Evolutionary conservation across 495 filamentous ascomycete genomes (phyloP), one percentile per base, ranked within the genome.

Genomic region (Aspergillus kassunensis): DNA sequence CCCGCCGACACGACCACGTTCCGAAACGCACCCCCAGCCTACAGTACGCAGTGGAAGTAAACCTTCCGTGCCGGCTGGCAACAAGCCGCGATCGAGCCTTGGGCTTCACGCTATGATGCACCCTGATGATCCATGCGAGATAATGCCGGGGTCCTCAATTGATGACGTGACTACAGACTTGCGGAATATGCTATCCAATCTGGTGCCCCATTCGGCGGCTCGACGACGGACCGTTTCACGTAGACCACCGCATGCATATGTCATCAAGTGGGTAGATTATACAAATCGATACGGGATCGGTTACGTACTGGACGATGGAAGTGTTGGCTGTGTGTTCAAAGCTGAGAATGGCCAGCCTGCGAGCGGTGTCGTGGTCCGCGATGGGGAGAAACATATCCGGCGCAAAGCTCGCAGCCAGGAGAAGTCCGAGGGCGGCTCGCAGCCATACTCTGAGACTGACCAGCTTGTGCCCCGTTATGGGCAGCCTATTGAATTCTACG

Each of bases 251-350:
- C 73, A 76, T 41, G 55, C 71, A 16, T 76, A 76, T 59, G 87
- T 95, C 19, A 85, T 90, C 19, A 93, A 92, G 63, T 95, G 90
- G 90, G 90, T 95, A n/a, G 90, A 95, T 59, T 95, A 93, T 58
- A 90, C 89, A 21, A 93, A 93, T 66, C 89, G 89, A 57, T 91
- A 90, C 59, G 90, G 90, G 1, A 77, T 92, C 33, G 90, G 89
- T 4, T 95, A 95, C 55, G 88, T 91, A 33, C 68, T 95, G 27
- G 89, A 86, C 42, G 88, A 93, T 61, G 89, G 90, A 9, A 90
- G 85, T 44, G 84, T 91, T 31, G 90, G 88, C 4, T 90, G 87
- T 56, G 84, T 92, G 13, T 86, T 91, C 48, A 88, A 85, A 37
- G 85, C 81, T 6, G 77, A 78, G 13, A 80, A 80, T 25, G 64